Base-by-base conservation (phyloP, 2,329 filamentous ascomycete genomes). In the Hypoxylon sp. region DNA sequence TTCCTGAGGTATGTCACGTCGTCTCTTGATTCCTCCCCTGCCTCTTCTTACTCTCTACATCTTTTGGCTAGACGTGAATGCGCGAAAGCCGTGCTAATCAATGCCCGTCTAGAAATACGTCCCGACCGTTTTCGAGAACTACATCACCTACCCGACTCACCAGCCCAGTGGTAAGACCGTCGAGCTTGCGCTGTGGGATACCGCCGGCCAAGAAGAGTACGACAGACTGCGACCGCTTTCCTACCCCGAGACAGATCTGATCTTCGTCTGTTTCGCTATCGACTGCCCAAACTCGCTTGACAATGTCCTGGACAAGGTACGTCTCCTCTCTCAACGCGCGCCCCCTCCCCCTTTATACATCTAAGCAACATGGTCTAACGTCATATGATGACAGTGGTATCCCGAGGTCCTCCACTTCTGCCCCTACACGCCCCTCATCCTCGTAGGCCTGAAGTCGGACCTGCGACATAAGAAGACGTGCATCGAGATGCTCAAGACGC, bases 371-470 rank as follows among this genome's bases (percentile, higher is more conserved):
- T 29, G 4, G 11, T 17, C 68, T 72, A 69, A 78, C 70, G 57
- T 55, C 45, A 18, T 20, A 48, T 11, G 49, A 31, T 35, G 31
- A 3, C 69, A 98, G 95, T 99, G 95, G 95, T 99, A 97, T 72
- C 95, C 95, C 59, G 95, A 99, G 81, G 95, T 99, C 69, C 87
- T 98, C 53, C 95, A 99, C 78, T 99, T 99, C 82, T 98, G 95
- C 78, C 95, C 95, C 13, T 97, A 95, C 70, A 98, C 94, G 1
- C 95, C 95, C 20, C 88, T 99, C 64, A 89, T 99, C 73, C 90
- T 99, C 53, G 90, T 97, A 67, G 95, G 94, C 57, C 88, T 99
- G 72, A 99, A 99, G 78, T 97, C 94, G 20, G 95, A 99, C 77
- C 88, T 99, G 59, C 92, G 95, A 70, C 86, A 89, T 79, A 98